Conservation (phyloP, 2,329 filamentous ascomycete species). For the Sporothrix brunneoviolacea region DNA sequence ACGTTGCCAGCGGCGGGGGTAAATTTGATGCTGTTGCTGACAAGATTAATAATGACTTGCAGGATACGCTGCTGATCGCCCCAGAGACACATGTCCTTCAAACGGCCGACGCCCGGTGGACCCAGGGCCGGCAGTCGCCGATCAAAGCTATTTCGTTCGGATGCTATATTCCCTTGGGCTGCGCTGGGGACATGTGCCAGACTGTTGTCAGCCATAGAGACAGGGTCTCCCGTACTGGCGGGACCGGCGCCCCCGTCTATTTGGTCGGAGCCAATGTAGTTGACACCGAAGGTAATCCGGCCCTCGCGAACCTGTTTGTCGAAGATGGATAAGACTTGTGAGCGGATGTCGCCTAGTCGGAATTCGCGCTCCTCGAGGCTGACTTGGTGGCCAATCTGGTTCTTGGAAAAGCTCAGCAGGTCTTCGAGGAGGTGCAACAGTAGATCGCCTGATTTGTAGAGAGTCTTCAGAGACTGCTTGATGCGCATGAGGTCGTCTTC, state of each 20-base stretch:
- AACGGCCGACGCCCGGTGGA: conserved; percentile 57
- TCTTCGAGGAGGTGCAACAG: conserved; percentile 82
- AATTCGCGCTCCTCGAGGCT: conserved; percentile 82
- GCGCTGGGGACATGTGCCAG: neutral
- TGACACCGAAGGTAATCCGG: conserved; percentile 64
- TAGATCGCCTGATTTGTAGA: conserved; percentile 84
- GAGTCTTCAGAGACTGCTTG: conserved; percentile 75
- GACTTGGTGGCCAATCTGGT: conserved; percentile 82
- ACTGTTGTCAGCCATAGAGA: neutral
- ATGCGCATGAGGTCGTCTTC: conserved; percentile 73
- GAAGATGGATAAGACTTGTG: conserved; percentile 79
- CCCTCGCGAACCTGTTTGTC: conserved; percentile 82
- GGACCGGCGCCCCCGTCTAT: neutral
- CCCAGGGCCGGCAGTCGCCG: conserved; percentile 51
- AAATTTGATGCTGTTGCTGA: conserved; percentile 89
- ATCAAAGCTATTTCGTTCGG: conserved; percentile 22
- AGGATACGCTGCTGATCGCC: conserved; percentile 89
- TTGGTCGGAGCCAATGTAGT: conserved; percentile 53
- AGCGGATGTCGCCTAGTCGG: conserved; percentile 71
- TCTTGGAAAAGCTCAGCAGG: conserved; percentile 87
- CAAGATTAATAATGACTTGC: conserved; percentile 89
- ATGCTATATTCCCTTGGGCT: too few species aligned
- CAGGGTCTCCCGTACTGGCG: neutral
- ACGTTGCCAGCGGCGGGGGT: conserved; percentile 72
- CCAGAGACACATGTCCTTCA: conserved; percentile 84